These are phyloP conservation scores for Pseudoperonospora humuli DNA, from an alignment of 352 stramenopile genomes.

Conservation along the genomic window DNA sequence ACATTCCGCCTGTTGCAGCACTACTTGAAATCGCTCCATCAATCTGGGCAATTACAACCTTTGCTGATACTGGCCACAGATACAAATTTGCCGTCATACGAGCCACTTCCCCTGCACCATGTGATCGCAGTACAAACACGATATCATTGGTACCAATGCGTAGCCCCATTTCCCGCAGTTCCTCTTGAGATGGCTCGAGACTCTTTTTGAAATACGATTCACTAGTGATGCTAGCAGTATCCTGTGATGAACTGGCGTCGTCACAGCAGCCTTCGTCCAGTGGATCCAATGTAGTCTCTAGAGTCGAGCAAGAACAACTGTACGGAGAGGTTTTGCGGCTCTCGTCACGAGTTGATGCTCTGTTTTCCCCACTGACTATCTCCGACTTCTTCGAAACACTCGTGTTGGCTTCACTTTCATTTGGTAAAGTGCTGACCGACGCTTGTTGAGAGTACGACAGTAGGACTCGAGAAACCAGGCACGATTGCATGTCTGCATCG, in stretches of 20 bases:
- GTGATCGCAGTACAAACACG: slow-evolving; percentile 43
- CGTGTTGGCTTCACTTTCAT: neutral
- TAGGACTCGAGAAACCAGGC: slow-evolving; percentile 51
- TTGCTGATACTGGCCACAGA: slow-evolving; percentile 59
- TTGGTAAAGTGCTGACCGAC: slow-evolving; percentile 9
- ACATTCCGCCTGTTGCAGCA: slow-evolving; percentile 36
- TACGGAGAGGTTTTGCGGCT: neutral
- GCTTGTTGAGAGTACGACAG: slow-evolving; percentile 56
- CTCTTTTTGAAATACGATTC: slow-evolving; percentile 53
- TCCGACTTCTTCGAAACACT: neutral
- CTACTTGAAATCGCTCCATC: slow-evolving; percentile 65
- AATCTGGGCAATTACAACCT: slow-evolving; percentile 78
- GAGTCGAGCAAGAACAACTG: slow-evolving; percentile 1
- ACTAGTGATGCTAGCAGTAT: slow-evolving; percentile 29
- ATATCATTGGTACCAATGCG: slow-evolving; percentile 59
- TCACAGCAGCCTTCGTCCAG: slow-evolving; percentile 27
- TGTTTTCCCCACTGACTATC: neutral
- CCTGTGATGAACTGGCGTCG: slow-evolving; percentile 24
- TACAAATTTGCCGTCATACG: slow-evolving; percentile 55
- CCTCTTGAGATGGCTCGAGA: slow-evolving; percentile 45
- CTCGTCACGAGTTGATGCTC: neutral
- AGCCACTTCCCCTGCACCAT: slow-evolving; percentile 16
- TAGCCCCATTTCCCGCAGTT: slow-evolving; percentile 53
- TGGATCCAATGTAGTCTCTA: slow-evolving; percentile 8
- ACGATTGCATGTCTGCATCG: slow-evolving; percentile 47